A percentile compares a stretch with the other conserved stretches of the same genome.
Conservation (phyloP, 2,329 filamentous ascomycete species). For the Fusarium bactridioides region DNA sequence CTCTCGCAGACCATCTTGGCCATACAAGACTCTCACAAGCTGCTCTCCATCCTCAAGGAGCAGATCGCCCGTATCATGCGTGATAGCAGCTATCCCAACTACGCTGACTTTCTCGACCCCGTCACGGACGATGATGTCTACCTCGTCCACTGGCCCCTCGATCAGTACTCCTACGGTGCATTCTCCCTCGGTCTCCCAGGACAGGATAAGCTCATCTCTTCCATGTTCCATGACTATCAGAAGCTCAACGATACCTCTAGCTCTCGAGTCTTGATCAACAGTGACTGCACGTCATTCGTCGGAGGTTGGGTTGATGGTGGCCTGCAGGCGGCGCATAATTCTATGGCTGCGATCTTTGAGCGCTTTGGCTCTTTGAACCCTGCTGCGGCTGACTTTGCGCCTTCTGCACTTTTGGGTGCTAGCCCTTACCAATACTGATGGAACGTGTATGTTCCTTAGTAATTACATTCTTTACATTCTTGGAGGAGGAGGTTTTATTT, state of each 20-base stretch:
- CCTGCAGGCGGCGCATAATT: not conserved
- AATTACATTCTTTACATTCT: not conserved
- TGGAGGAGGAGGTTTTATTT: too few relatives aligned
- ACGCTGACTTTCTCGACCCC: not conserved
- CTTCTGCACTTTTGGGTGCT: not conserved
- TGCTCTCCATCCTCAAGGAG: not conserved
- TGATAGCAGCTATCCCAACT: not conserved
- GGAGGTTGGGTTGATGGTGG: not conserved
- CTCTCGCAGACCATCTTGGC: not conserved
- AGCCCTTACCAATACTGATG: not conserved
- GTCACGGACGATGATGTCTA: not conserved
- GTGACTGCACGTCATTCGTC: not conserved
- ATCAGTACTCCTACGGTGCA: not conserved
- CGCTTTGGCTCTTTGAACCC: not conserved
- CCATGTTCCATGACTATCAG: not conserved
- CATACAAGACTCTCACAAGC: not conserved
- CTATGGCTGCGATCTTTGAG: not conserved
- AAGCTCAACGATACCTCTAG: not conserved
- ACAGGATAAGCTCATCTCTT: not conserved
- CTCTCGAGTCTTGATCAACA: not conserved
- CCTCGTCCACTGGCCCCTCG: not conserved
- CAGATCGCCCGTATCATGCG: not conserved
- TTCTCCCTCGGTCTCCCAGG: not conserved
- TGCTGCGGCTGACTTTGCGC: not conserved
- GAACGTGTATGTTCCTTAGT: too few relatives aligned